Conservation (phyloP, 2,329 filamentous ascomycete genomes). For the Pezicula rhizophila region DNA sequence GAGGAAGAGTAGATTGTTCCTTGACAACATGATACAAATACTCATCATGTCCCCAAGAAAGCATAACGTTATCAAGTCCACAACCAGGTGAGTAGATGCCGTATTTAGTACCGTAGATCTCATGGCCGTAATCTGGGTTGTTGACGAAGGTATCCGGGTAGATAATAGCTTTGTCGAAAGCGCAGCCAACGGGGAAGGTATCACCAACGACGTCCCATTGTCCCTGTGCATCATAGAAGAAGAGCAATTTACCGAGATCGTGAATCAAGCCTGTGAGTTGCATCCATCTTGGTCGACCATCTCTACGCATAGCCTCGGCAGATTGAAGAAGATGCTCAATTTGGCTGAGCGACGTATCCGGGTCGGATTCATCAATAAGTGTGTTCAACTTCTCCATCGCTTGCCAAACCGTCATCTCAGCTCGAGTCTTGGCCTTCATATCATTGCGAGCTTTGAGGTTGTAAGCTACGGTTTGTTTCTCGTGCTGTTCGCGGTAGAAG, state of each 20-base stretch:
- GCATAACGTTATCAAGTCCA: slow-evolving; percentile 81
- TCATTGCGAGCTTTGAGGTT: slow-evolving; percentile 73
- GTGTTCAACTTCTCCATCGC: slow-evolving; percentile 91
- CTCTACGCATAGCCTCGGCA: slow-evolving; percentile 81
- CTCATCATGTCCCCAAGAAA: slow-evolving; percentile 86
- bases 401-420: slow-evolving; percentile 79
- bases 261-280: slow-evolving; percentile 73
- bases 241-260: slow-evolving; percentile 74
- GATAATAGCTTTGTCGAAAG: slow-evolving; percentile 71
- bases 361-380: slow-evolving; percentile 84
- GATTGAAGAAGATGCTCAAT: slow-evolving; percentile 87
- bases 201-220: slow-evolving; percentile 94
- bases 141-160: slow-evolving; percentile 70
- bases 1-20: slow-evolving; percentile 71
- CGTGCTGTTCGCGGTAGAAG: slow-evolving; percentile 73
- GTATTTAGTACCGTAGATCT: slow-evolving; percentile 67
- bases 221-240: slow-evolving; percentile 75
- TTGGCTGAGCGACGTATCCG: slow-evolving; percentile 79
- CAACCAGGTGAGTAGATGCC: slow-evolving; percentile 78
- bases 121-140: slow-evolving; percentile 69
- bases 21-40: slow-evolving; percentile 84
- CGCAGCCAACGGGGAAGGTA: slow-evolving; percentile 74
- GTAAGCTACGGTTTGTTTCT: slow-evolving; percentile 73
- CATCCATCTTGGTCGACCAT: slow-evolving; percentile 80
- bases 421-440: slow-evolving; percentile 59